A percentile compares a stretch with the other conserved stretches of the same genome.
phyloP scores from a whole-genome alignment of 2,329 filamentous ascomycete species.

The Akanthomyces lecanii region DNA sequence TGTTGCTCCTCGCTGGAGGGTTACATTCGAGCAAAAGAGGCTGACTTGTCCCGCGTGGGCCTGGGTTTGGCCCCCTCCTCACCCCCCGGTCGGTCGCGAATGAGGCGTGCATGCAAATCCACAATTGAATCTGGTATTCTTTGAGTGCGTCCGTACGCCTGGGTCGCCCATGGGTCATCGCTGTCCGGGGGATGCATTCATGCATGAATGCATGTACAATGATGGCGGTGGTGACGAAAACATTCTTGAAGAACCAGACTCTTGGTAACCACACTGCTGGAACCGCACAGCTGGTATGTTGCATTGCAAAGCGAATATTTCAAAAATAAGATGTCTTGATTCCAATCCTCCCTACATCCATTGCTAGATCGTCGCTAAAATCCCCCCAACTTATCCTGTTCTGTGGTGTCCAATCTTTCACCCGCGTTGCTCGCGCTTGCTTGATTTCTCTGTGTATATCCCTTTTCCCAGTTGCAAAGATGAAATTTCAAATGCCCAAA shows the following conservation, averaged over 20 bases:
- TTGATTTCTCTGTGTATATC: not conserved
- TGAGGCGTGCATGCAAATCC: conserved; percentile 12
- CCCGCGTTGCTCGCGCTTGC: conserved; percentile 3
- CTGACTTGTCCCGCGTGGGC: not conserved
- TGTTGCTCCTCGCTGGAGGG: not conserved
- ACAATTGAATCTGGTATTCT: conserved; percentile 3
- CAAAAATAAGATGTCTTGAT: not conserved
- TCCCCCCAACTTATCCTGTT: conserved; percentile 3
- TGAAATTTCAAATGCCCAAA: not conserved
- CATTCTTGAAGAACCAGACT: not conserved
- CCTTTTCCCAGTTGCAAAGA: not conserved
- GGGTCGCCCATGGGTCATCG: not conserved
- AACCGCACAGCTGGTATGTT: not conserved
- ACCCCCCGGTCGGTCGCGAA: not conserved
- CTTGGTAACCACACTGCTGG: no score
- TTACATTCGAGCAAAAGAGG: not conserved
- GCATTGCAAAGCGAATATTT: not conserved
- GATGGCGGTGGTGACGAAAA: not conserved
- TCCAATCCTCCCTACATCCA: not conserved
- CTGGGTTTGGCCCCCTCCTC: not conserved
- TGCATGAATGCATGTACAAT: not conserved
- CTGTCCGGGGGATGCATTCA: not conserved
- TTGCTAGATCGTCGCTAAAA: not conserved
- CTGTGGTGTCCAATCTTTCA: conserved; percentile 13
- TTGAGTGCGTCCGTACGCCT: not conserved